Conservation (phyloP, 2,329 filamentous ascomycete genomes). For the Epicoccum nigrum region DNA sequence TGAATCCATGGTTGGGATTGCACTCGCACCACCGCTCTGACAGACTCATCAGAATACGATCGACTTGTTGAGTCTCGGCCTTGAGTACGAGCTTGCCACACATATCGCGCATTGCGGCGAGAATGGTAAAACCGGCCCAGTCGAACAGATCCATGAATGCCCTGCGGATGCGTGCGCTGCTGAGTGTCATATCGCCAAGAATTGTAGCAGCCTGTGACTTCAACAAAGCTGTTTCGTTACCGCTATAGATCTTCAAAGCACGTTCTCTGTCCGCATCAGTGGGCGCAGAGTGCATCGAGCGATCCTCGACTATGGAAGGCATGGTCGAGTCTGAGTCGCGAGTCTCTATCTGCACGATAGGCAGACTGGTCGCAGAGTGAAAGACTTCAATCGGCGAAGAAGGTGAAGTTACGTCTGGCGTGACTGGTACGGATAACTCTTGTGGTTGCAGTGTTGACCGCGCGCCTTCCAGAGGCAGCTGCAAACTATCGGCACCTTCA, state of each 20-base stretch:
- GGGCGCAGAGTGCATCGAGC: constrained; percentile 47
- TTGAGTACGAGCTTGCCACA: constrained; percentile 83
- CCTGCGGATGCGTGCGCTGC: constrained; percentile 61
- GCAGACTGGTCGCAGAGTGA: constrained; percentile 56
- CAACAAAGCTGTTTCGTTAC: constrained; percentile 78
- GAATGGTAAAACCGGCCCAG: constrained; percentile 79
- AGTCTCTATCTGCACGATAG: constrained; percentile 58
- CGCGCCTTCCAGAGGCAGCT: constrained; percentile 49
- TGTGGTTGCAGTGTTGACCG: constrained; percentile 45
- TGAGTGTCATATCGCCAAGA: constrained; percentile 73
- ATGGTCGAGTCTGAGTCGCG: constrained; percentile 47
- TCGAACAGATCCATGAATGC: constrained; percentile 95
- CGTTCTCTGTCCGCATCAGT: constrained; percentile 74
- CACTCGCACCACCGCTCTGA: constrained; percentile 91
- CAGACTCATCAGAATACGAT: constrained; percentile 89
- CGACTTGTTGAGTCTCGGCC: constrained; percentile 95
- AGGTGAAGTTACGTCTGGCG: constrained; percentile 45
- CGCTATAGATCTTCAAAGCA: constrained; percentile 83
- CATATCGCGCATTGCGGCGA: constrained; percentile 77
- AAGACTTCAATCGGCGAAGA: constrained; percentile 52
- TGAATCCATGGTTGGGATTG: constrained; percentile 93
- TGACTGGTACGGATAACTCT: constrained; percentile 43
- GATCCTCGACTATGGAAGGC: constrained; percentile 45
- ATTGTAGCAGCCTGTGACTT: constrained; percentile 84
- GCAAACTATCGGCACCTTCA: constrained; percentile 37